These are phyloP conservation scores for Penicillium brasilianum DNA, from an alignment of 2,329 filamentous ascomycete genomes.

Conservation along the genomic window DNA sequence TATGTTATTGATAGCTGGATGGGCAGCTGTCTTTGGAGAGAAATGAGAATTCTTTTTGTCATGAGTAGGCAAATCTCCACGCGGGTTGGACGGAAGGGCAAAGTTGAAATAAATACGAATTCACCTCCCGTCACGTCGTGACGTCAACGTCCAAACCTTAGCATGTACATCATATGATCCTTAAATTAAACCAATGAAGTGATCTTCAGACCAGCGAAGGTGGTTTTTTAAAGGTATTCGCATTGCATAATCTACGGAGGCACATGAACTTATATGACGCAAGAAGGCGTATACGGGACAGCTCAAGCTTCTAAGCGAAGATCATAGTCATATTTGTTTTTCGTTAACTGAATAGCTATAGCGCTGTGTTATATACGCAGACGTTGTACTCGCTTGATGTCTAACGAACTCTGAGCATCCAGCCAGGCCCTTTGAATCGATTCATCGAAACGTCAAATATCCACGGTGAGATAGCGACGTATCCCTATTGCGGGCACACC, in stretches of 20 bases:
- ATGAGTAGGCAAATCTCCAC: neutral
- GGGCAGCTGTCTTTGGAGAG: neutral
- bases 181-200: conserved; percentile 1
- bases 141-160: conserved; percentile 1
- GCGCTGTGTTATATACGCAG: no score
- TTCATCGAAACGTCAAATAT: neutral
- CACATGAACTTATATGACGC: neutral
- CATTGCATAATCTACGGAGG: neutral
- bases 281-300: neutral
- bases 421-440: no score
- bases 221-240: neutral
- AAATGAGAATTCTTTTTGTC: neutral
- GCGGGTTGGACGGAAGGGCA: neutral
- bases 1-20: neutral
- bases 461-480: neutral
- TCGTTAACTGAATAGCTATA: no score
- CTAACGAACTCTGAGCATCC: no score
- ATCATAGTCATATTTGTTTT: no score
- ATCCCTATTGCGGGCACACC: neutral
- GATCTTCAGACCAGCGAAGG: neutral
- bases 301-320: neutral
- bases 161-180: neutral
- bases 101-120: conserved; percentile 2
- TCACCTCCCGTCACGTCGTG: neutral
- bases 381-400: no score